Conservation (phyloP, 495 filamentous ascomycete genomes). For the Achaetomiella virescens region DNA sequence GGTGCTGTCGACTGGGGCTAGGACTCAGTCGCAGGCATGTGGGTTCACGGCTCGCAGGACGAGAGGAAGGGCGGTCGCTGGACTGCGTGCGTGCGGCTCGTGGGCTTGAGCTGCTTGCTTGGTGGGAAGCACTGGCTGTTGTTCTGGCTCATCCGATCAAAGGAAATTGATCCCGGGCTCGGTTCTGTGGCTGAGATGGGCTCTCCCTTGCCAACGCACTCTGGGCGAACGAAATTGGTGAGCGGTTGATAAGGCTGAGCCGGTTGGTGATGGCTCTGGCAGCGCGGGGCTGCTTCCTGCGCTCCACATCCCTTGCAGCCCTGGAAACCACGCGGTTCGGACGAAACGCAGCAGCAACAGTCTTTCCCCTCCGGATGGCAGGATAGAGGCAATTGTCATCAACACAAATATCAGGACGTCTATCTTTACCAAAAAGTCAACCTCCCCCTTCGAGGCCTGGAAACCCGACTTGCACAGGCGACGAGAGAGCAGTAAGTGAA, state of each 20-base stretch:
- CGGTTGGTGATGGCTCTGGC: conserved; percentile 10
- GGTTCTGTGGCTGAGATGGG: conserved; percentile 20
- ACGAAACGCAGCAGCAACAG: not conserved
- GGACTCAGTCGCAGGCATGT: conserved; percentile 16
- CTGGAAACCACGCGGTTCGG: not conserved
- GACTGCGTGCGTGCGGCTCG: not conserved
- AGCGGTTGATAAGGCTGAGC: conserved; percentile 26
- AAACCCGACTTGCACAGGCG: no score
- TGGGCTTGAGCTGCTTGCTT: conserved; percentile 17
- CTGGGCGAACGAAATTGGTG: conserved; percentile 14
- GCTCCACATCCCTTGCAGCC: no score
- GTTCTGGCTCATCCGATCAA: not conserved
- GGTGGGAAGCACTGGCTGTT: not conserved
- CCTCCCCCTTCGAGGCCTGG: no score
- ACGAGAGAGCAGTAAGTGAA: no score
- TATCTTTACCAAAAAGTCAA: no score
- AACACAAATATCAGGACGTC: no score
- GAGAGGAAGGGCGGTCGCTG: not conserved
- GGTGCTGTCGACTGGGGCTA: conserved; percentile 2
- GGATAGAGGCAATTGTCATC: no score
- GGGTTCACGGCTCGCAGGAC: conserved; percentile 5
- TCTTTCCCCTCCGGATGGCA: no score
- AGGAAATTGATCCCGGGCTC: not conserved
- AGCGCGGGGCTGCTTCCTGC: not conserved
- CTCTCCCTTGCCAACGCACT: conserved; percentile 14